Conservation (phyloP, 192 early-diverging fungal genomes). For the Mortierella antarctica region DNA sequence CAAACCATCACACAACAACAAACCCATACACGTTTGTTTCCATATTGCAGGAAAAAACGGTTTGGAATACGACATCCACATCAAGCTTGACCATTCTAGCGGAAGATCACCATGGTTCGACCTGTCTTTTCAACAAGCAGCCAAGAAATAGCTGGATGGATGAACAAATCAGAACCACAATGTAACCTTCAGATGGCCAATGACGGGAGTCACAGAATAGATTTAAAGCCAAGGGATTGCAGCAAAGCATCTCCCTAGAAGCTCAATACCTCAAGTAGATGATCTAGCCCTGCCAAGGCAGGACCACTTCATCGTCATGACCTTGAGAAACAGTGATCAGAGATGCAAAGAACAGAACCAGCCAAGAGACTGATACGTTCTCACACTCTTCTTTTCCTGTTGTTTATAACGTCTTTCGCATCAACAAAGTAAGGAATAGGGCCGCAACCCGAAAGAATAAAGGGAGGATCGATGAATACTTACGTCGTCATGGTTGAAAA, state of each 20-base stretch:
- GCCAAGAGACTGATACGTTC: background rate
- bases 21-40: conserved; percentile 55
- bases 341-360: background rate
- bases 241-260: conserved; percentile 43
- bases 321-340: conserved; percentile 29
- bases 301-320: conserved; percentile 11
- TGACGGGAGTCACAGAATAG: conserved; percentile 49
- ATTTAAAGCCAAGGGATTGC: conserved; percentile 54
- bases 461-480: background rate
- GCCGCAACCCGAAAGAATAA: background rate
- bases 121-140: background rate
- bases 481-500: conserved; percentile 21
- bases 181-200: background rate
- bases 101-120: background rate
- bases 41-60: conserved; percentile 23
- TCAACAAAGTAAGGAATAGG: background rate
- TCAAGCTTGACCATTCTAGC: background rate
- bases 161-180: background rate
- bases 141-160: background rate
- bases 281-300: background rate
- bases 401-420: conserved; percentile 7
- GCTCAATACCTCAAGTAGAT: conserved; percentile 52
- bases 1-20: conserved; percentile 55
- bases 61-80: conserved; percentile 50
- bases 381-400: conserved; percentile 14